Evolutionary conservation across 2,329 filamentous ascomycete species (phyloP).

Genomic region (Nemania diffusa): DNA sequence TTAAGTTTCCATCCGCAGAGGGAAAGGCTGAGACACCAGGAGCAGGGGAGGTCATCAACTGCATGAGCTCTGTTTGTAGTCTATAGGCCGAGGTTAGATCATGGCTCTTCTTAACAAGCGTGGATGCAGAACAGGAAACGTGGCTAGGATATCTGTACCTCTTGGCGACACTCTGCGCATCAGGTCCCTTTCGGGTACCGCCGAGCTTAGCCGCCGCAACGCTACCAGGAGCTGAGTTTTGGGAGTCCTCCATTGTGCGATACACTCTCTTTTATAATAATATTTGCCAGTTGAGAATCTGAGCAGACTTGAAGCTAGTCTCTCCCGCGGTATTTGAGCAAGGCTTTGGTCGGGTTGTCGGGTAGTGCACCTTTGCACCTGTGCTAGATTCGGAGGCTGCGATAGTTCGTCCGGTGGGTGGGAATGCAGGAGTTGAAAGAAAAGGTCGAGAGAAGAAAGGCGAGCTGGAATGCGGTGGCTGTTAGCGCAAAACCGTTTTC

Average conservation of each 20-base stretch:
- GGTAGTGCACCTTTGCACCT: not conserved
- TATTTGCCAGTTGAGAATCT: not conserved
- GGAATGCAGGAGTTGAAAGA: slow-evolving; percentile 35
- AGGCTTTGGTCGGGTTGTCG: slow-evolving; percentile 28
- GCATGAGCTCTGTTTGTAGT: slow-evolving; percentile 96
- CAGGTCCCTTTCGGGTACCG: slow-evolving; percentile 65
- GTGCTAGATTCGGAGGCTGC: slow-evolving; percentile 32
- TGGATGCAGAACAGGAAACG: slow-evolving; percentile 30
- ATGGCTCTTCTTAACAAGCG: not conserved
- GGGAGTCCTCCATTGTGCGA: slow-evolving; percentile 68
- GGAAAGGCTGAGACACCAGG: slow-evolving; percentile 96
- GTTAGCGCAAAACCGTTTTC: slow-evolving; percentile 38
- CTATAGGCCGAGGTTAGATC: slow-evolving; percentile 58
- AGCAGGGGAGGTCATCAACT: slow-evolving; percentile 94
- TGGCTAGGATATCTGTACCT: slow-evolving; percentile 60
- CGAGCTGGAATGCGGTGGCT: slow-evolving; percentile 42
- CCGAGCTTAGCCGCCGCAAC: slow-evolving; percentile 71
- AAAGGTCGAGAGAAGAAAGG: slow-evolving; percentile 32
- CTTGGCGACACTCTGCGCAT: slow-evolving; percentile 81
- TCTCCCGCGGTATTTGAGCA: not conserved
- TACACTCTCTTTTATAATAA: slow-evolving; percentile 55
- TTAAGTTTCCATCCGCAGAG: slow-evolving; percentile 86
- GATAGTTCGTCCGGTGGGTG: slow-evolving; percentile 22
- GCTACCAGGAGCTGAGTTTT: slow-evolving; percentile 74
- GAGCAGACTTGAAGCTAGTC: not conserved